Base-by-base conservation (phyloP, 2,329 filamentous ascomycete species). In the Sphaerulina musiva region DNA sequence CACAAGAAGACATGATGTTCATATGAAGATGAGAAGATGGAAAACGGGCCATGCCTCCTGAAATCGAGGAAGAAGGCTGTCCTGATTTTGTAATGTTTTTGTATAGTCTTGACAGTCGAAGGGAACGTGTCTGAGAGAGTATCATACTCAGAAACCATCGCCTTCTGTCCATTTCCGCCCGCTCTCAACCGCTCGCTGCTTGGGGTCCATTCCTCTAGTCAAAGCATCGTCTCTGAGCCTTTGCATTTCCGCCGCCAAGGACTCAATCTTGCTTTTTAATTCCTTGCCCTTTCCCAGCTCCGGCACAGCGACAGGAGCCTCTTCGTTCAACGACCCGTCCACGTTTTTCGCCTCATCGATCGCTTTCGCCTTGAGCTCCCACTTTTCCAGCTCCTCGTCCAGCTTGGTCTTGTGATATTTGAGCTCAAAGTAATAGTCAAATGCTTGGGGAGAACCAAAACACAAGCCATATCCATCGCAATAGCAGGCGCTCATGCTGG, bases 401-500 rank as follows among this genome's bases (percentile, higher is more conserved):
- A 71, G 65, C 45, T 75, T 69, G 1, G 70, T 59, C 51, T 74
- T 69, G 48, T 74, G 64, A 29, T 69, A 72, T 44, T 73, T 70
- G n/a, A 78, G 57, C 39, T 75, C 72, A 26, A 76, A 73, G 62
- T 74, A 83, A 9, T 72, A 66, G 29, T 76, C 68, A 48, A 76
- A 82, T 48, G 73, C 67, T 3, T 74, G 68, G 32, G 76, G 71
- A 3, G 72, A 73, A 9, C 76, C 79, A 58, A 84, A 84, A 62
- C 83, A 85, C 8, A 80, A 69, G 1, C 83, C 82, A 47, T 78
- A 85, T 5, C 80, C 81, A 56, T 85, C 81, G 64, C 83, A 85
- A 57, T 82, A 82, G 68, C 83, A 85, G 0, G 78, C 68, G 53
- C 78, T 73, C 68, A 82, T 78, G 44, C 70, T 68, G 0, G 78